Evolutionary conservation across 129 eudicot species (phyloP).

Genomic region (Pseudognaphalium luteoalbum): DNA sequence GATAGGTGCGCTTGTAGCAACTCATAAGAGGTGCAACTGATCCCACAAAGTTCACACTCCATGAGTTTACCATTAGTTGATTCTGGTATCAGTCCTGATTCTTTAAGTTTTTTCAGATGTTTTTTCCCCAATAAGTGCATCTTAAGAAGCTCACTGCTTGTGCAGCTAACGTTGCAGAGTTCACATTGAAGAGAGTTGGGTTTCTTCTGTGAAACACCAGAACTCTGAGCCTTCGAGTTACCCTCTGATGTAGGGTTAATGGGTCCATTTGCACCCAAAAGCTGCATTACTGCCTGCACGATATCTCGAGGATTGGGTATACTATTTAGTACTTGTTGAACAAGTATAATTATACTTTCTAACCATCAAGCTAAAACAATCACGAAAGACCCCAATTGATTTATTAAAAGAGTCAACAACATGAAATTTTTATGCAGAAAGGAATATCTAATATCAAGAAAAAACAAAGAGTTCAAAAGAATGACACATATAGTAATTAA

Average conservation of each 20-base stretch:
- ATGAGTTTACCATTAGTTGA: constrained; percentile 8
- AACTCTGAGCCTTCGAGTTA: background rate
- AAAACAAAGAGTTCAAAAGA: background rate
- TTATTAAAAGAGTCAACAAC: background rate
- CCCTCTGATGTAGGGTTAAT: constrained; percentile 14
- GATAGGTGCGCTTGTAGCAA: constrained; percentile 1
- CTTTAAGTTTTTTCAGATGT: constrained; percentile 34
- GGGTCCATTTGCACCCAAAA: background rate
- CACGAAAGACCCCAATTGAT: background rate
- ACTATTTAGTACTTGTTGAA: background rate
- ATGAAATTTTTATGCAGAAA: too few relatives aligned
- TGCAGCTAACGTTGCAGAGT: constrained; percentile 42
- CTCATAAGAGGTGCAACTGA: constrained; percentile 27
- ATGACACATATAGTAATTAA: background rate
- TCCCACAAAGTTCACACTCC: constrained; percentile 36
- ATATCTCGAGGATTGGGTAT: background rate
- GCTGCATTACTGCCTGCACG: constrained; percentile 21
- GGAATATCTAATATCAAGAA: too few relatives aligned
- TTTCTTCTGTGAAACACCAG: constrained; percentile 4
- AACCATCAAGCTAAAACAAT: background rate
- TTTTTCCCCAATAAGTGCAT: constrained; percentile 39
- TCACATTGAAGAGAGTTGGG: constrained; percentile 32
- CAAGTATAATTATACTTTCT: background rate
- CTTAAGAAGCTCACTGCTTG: constrained; percentile 19
- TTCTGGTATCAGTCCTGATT: constrained; percentile 4